Base-by-base conservation (phyloP, 2,329 filamentous ascomycete genomes). In the Clonostachys byssicola region DNA sequence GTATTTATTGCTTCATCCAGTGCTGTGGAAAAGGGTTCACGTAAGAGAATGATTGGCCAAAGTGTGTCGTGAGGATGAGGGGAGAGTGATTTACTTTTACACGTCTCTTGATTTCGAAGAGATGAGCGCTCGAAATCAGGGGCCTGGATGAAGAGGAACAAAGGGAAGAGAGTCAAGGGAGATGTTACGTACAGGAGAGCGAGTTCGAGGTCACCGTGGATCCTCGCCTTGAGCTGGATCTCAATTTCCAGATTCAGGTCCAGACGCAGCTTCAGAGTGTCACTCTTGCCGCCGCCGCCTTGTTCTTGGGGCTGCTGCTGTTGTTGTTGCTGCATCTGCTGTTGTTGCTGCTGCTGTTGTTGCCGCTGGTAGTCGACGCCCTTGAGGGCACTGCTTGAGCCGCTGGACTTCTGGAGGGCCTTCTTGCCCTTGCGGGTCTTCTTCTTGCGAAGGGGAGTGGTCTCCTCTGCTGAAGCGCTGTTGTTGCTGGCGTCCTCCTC, bases 241-340 rank as follows among this genome's bases (percentile, higher is more conserved):
- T 94, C 89, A 44, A 94, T 78, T 55, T 94, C 89, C 48, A 94
- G 73, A 65, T 94, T 94, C 48, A 91, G 74, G 60, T 94, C 89
- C 18, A 94, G 70, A 36, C 84, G 79, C 56, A 94, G 66, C 62
- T 47, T 40, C n/a, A 64, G 52, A 38, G 87, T 86, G 58, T 90
- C 85, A 50, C 79, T 74, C 58, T 76, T 73, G 58, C 75, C 72
- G 56, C 66, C 60, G 40, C 61, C 62, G 33, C 56, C 59, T 36
- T 63, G 55, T 33, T 54, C 51, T 49, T 65, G 56, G 49, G 68
- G 59, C 50, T 68, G 60, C 47, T 71, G 56, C 36, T 65, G 66
- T 43, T 60, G 56, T 50, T 64, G 63, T 14, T 66, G 35, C 68
- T 69, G 43, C 66, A 64, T 52, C 65, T 61, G 46, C 67, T 58